phyloP scores from a whole-genome alignment of 208 protist genomes.

The Leishmania aethiopica region DNA sequence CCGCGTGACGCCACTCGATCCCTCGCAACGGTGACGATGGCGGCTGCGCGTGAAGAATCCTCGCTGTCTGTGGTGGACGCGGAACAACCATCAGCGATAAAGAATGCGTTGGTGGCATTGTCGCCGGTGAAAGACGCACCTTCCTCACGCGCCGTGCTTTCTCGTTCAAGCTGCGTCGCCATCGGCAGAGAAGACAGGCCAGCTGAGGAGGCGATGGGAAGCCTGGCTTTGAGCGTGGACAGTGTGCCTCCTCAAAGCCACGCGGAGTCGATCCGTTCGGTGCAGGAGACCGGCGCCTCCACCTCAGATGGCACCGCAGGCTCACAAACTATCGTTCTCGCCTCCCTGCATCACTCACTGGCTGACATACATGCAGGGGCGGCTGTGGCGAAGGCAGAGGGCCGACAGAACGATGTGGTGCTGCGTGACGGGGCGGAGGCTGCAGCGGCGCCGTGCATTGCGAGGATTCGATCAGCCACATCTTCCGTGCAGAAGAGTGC shows the following conservation, averaged over 20 bases:
- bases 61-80: background rate
- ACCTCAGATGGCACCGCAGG: background rate
- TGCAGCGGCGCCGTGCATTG: background rate
- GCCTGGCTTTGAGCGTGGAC: background rate
- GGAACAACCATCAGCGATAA: background rate
- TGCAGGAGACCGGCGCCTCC: background rate
- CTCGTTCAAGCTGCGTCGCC: background rate
- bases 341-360: background rate
- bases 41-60: too few species aligned
- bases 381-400: background rate
- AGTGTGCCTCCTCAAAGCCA: background rate
- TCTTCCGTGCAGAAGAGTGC: background rate
- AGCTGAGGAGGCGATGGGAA: background rate
- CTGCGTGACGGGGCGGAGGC: background rate
- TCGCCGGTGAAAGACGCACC: background rate
- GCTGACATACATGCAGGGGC: background rate
- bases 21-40: too few species aligned
- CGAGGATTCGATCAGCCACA: background rate
- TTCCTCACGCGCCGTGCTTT: background rate
- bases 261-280: background rate
- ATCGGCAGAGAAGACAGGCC: background rate
- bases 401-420: too few species aligned
- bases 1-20: background rate
- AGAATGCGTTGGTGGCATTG: background rate
- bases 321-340: background rate